A percentile compares a stretch with the other conserved stretches of the same genome.
These are phyloP conservation scores for Xerocomus brunneocitrinus DNA, from an alignment of 768 basidiomycete species.

Conservation along the genomic window DNA sequence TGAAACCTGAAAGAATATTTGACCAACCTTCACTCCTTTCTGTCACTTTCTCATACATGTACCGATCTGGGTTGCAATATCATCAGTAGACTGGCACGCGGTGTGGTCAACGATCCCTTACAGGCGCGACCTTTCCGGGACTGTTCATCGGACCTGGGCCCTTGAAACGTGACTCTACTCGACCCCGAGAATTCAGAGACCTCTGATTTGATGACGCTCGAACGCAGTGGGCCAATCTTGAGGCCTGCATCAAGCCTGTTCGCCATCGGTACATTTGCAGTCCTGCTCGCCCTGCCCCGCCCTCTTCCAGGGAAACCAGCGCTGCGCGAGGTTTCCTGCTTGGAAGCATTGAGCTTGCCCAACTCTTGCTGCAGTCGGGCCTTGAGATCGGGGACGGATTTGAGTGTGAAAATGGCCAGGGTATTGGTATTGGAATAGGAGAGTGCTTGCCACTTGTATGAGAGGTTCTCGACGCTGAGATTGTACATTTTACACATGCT, in stretches of 20 bases:
- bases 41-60: constrained; percentile 91
- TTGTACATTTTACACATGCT: constrained; percentile 62
- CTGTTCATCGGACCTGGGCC: constrained; percentile 27
- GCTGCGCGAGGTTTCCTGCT: constrained; percentile 30
- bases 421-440: constrained; percentile 25
- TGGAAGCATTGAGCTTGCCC: constrained; percentile 22
- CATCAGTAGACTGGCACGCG: background rate
- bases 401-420: constrained; percentile 46
- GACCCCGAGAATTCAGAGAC: constrained; percentile 15
- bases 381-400: constrained; percentile 42
- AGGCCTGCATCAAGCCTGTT: constrained; percentile 11
- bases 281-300: constrained; percentile 5
- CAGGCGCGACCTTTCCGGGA: constrained; percentile 49
- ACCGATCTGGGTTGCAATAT: constrained; percentile 52
- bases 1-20: constrained; percentile 4
- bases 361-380: constrained; percentile 42
- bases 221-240: constrained; percentile 12
- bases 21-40: constrained; percentile 73
- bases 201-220: constrained; percentile 18
- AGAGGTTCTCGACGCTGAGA: constrained; percentile 46
- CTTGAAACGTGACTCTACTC: constrained; percentile 29
- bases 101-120: constrained; percentile 32
- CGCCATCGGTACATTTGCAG: background rate
- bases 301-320: constrained; percentile 9
- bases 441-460: constrained; percentile 67